A percentile compares a stretch with the other conserved stretches of the same genome.
Evolutionary conservation across 345 rosid genomes (phyloP).

Genomic region (Pelargonium nanum): DNA sequence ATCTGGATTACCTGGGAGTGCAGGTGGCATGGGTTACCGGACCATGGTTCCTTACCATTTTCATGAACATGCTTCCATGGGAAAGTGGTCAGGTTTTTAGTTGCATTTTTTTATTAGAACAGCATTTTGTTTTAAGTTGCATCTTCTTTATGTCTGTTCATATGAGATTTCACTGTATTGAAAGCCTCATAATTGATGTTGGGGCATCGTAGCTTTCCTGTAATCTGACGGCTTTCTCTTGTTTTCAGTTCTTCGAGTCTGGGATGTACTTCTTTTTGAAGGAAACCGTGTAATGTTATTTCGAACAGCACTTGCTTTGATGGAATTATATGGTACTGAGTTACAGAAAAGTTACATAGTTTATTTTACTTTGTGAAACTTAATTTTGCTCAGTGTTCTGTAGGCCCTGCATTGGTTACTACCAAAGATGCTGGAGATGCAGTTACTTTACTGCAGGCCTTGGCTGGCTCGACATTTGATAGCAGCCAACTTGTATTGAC

Average conservation of each 20-base stretch:
- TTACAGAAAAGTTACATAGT: constrained; percentile 11
- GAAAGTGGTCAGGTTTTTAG: constrained; percentile 98
- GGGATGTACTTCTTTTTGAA: constrained; percentile 99
- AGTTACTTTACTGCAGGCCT: constrained; percentile 88
- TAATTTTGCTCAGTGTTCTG: constrained; percentile 27
- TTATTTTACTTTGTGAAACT: constrained; percentile 16
- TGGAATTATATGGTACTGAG: constrained; percentile 95
- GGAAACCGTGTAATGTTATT: constrained; percentile 97
- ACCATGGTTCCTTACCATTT: constrained; percentile 99
- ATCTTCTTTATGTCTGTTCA: background rate
- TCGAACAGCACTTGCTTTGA: constrained; percentile 87
- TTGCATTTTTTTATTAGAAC: constrained; percentile 13
- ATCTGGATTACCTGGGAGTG: constrained; percentile 98
- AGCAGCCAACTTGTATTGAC: constrained; percentile 98
- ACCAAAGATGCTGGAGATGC: constrained; percentile 99
- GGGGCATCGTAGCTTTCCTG: constrained; percentile 9
- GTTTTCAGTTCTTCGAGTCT: constrained; percentile 83
- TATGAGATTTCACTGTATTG: background rate
- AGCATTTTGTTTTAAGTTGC: background rate
- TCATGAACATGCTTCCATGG: constrained; percentile 99
- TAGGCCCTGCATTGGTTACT: constrained; percentile 96
- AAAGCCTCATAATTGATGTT: background rate
- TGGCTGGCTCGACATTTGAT: constrained; percentile 97
- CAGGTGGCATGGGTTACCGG: constrained; percentile 98
- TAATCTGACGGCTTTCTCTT: constrained; percentile 15